A percentile compares a stretch with the other conserved stretches of the same genome.
Evolutionary conservation across 306 rosid genomes (phyloP).

Genomic region (Quercus suber): DNA sequence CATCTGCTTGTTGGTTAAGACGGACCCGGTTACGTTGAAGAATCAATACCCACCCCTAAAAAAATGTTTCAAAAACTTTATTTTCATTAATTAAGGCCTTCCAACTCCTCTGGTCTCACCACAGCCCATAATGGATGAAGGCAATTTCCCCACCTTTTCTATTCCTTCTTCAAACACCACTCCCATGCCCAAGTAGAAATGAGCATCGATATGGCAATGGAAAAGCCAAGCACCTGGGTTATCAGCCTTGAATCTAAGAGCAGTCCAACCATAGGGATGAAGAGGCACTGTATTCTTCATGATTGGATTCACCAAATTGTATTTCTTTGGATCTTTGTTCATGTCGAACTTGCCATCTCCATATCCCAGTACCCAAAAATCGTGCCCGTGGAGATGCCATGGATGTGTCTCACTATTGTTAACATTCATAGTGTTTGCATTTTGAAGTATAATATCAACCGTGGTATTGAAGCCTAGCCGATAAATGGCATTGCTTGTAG

Average conservation of each 20-base stretch:
- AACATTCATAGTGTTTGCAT: slow-evolving; percentile 38
- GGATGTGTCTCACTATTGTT: slow-evolving; percentile 54
- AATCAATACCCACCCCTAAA: too few species aligned
- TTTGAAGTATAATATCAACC: slow-evolving; percentile 51
- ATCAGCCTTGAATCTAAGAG: slow-evolving; percentile 67
- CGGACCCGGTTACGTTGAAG: too few species aligned
- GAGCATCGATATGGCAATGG: slow-evolving; percentile 87
- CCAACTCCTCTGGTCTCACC: slow-evolving; percentile 43
- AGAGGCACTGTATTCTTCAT: slow-evolving; percentile 80
- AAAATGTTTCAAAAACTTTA: too few species aligned
- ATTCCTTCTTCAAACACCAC: slow-evolving; percentile 83
- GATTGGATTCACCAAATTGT: slow-evolving; percentile 75
- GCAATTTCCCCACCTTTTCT: slow-evolving; percentile 56
- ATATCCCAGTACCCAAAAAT: slow-evolving; percentile 54
- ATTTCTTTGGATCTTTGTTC: slow-evolving; percentile 42
- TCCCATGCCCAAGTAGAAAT: slow-evolving; percentile 89
- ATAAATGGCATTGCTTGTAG: slow-evolving; percentile 43
- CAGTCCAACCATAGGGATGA: slow-evolving; percentile 82
- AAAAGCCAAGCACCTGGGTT: slow-evolving; percentile 93
- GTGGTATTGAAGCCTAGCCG: slow-evolving; percentile 43
- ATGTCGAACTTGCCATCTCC: slow-evolving; percentile 46
- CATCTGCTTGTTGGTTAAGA: too few species aligned
- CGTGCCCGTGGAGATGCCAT: slow-evolving; percentile 63
- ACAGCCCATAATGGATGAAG: slow-evolving; percentile 81
- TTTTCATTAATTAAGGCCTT: slow-evolving; percentile 25